Percentiles rank a stretch among this genome's conserved stretches.
Evolutionary conservation across 805 yeast species (phyloP).

Genomic region (Wickerhamomyces bovis): DNA sequence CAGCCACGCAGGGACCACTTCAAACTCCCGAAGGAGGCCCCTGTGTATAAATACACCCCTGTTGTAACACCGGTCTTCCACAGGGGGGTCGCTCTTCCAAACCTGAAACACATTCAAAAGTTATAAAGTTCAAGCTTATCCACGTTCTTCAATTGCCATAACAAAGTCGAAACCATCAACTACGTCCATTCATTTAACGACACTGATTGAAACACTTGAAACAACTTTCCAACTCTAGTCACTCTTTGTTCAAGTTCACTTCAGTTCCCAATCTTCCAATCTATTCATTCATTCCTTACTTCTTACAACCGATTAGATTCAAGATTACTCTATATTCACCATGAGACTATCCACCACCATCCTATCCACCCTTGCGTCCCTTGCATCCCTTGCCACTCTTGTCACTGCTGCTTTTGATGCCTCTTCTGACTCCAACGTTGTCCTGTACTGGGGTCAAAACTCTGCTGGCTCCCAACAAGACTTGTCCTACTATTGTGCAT

Average conservation of each 20-base stretch:
- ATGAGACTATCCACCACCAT: conserved; percentile 7
- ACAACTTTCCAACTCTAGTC: not conserved
- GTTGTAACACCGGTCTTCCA: not conserved
- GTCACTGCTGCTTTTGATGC: conserved; percentile 27
- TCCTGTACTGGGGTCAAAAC: conserved; percentile 86
- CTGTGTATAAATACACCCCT: not conserved
- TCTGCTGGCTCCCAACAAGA: conserved; percentile 54
- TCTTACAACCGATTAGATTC: not conserved
- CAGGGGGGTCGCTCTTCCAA: not conserved
- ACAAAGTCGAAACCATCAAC: not conserved
- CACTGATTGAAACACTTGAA: not conserved
- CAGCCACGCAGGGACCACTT: not conserved
- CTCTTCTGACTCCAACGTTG: conserved; percentile 51
- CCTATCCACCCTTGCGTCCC: conserved; percentile 7
- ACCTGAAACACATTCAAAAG: not conserved
- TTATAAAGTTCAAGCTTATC: not conserved
- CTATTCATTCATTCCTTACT: not conserved
- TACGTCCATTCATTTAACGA: not conserved
- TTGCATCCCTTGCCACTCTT: conserved; percentile 5
- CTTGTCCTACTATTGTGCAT: conserved; percentile 53
- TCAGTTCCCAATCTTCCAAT: not conserved
- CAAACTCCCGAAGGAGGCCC: not conserved
- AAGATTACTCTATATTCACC: not conserved
- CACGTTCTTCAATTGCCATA: not conserved
- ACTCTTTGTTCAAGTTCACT: not conserved